A percentile compares a stretch with the other conserved stretches of the same genome.
phyloP scores from a whole-genome alignment of 1,139 yeast species.

The Kodamaea sp. region DNA sequence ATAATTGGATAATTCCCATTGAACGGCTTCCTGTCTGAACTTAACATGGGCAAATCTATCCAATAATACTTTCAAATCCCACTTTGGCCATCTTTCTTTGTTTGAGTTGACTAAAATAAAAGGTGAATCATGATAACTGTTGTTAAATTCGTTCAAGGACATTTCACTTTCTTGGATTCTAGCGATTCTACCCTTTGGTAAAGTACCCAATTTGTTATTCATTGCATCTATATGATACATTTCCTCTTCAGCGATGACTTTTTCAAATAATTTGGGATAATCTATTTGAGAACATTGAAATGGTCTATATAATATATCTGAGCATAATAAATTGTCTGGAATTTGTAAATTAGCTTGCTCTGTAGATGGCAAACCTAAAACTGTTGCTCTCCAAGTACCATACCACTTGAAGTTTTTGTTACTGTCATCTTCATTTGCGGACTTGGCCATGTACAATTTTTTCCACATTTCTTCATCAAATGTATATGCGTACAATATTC shows the following conservation, averaged over 20 bases:
- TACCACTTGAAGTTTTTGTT: conserved; percentile 44
- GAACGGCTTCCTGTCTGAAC: conserved; percentile 82
- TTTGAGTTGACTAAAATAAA: conserved; percentile 54
- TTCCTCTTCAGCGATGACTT: conserved; percentile 47
- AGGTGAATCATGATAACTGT: conserved; percentile 51
- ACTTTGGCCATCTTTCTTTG: conserved; percentile 57
- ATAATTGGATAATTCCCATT: conserved; percentile 68
- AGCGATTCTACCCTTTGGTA: conserved; percentile 38
- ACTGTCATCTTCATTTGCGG: conserved; percentile 13
- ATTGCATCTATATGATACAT: conserved; percentile 25
- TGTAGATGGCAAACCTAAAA: conserved; percentile 36
- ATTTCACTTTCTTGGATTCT: conserved; percentile 45
- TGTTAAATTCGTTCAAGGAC: conserved; percentile 43
- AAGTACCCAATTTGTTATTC: conserved; percentile 13
- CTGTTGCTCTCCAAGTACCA: conserved; percentile 76
- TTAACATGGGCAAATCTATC: conserved; percentile 53
- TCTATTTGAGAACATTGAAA: conserved; percentile 73
- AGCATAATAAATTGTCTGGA: conserved; percentile 35
- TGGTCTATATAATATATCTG: conserved; percentile 71
- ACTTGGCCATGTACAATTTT: conserved; percentile 34
- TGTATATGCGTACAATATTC: conserved; percentile 65
- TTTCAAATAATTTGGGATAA: conserved; percentile 46
- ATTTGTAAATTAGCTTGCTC: conserved; percentile 40
- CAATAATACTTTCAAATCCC: conserved; percentile 54
- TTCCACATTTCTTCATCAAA: conserved; percentile 83